phyloP scores from a whole-genome alignment of 2,329 filamentous ascomycete species.

The Orbilia oligospora region DNA sequence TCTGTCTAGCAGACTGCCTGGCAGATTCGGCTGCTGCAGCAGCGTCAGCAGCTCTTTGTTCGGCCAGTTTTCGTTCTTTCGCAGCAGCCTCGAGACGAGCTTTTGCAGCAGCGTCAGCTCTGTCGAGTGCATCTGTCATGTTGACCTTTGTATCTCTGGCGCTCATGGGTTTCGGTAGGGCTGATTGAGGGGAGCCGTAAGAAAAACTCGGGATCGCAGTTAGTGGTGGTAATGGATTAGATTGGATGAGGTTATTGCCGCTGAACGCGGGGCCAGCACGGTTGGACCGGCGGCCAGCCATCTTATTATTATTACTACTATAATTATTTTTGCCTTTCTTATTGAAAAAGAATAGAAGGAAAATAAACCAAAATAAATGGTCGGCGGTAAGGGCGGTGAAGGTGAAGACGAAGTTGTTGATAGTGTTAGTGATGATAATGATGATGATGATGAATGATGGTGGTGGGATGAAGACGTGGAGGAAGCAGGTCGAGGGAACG shows the following conservation, averaged over 20 bases:
- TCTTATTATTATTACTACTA: background rate
- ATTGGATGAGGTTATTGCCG: slow-evolving; percentile 56
- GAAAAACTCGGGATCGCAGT: slow-evolving; percentile 47
- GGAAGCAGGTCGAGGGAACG: slow-evolving; percentile 8
- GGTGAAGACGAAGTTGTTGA: background rate
- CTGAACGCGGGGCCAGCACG: slow-evolving; percentile 54
- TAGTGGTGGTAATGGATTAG: slow-evolving; percentile 48
- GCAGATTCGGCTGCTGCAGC: slow-evolving; percentile 19
- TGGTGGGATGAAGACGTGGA: background rate
- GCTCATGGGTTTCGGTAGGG: slow-evolving; percentile 37
- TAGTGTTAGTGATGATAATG: too few relatives aligned
- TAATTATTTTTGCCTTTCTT: too few relatives aligned
- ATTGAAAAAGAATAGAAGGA: too few relatives aligned
- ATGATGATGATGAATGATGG: slow-evolving; percentile 6
- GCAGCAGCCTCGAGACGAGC: slow-evolving; percentile 59
- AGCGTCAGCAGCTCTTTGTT: slow-evolving; percentile 41
- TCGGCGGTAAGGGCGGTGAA: background rate
- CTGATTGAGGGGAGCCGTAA: slow-evolving; percentile 50
- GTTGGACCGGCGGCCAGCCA: slow-evolving; percentile 44
- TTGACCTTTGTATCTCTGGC: slow-evolving; percentile 41
- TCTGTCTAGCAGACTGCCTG: slow-evolving; percentile 21
- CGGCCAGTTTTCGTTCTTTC: slow-evolving; percentile 45
- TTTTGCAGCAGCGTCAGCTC: slow-evolving; percentile 44
- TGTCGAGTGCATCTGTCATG: slow-evolving; percentile 50
- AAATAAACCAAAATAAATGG: too few relatives aligned